Evolutionary conservation across 805 yeast genomes (phyloP), one percentile per base, ranked within the genome.

Genomic region (Ogataea parapolymorpha): DNA sequence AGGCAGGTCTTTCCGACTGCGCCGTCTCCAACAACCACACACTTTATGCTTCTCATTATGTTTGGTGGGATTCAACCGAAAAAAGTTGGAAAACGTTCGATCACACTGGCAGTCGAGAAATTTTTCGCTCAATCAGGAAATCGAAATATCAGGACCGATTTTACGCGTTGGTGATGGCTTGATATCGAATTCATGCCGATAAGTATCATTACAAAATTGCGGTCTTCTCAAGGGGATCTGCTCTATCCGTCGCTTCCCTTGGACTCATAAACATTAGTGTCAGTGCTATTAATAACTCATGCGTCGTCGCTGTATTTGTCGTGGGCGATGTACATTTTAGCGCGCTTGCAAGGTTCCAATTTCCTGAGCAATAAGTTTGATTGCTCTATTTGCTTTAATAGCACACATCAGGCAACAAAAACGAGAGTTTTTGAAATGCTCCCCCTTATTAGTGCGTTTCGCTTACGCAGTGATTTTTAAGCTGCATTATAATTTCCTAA

Each of bases 1-100:
- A 88, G 71, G 59, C 95, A 88, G 3, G 96, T 89, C 61, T 88
- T 89, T 66, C 97, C 97, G 32, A 89, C 96, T 41, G 95, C 95
- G 65, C 91, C 96, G 59, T 89, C 96, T 51, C 96, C 96, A 29
- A 89, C 90, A 39, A 89, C 95, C 29, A 89, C 96, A 55, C 95
- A 87, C 63, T 89, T 89, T 56, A 89, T 83, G 48, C 55, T 51
- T 44, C 53, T 48, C 55, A 50, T 49, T 14, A 12, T 7, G 9
- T n/a, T 10, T 6, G 14, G 17, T 26, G 11, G 11, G 32, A 12
- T 14, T n/a, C 17, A 18, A 32, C 14, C 7, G 5, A 15, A 17
- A 30, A 30, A 30, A 17, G 6, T 16, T 16, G 12, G 18, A 30
- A 17, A 30, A 16, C 35, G 26, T 32, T 32, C 26, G 35, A 32